Conservation (phyloP, 2,329 filamentous ascomycete species). For the Alternaria longipes region DNA sequence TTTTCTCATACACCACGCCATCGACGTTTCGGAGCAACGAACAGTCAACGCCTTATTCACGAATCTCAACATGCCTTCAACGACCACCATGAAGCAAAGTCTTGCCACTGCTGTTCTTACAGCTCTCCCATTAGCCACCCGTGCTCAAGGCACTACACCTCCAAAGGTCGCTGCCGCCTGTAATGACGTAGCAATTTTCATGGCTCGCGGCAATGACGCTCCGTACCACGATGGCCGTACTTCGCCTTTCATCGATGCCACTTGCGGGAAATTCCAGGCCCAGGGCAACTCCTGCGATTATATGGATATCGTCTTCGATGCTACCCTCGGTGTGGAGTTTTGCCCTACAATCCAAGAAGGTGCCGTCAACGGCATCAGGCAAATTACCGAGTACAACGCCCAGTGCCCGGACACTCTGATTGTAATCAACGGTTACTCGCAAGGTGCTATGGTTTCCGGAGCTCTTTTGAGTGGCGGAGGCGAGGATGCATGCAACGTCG, state of each 20-base stretch:
- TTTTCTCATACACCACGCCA: neutral
- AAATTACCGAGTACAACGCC: conserved; percentile 18
- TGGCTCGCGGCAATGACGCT: conserved; percentile 18
- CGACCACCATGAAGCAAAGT: conserved; percentile 10
- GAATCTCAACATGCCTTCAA: conserved; percentile 4
- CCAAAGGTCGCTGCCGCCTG: conserved; percentile 12
- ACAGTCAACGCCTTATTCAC: conserved; percentile 1
- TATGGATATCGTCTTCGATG: conserved; percentile 16
- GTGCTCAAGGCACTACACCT: conserved; percentile 10
- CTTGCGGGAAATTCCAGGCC: conserved; percentile 11
- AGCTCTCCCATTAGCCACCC: conserved; percentile 9
- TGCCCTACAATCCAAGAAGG: conserved; percentile 16
- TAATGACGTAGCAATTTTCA: conserved; percentile 16
- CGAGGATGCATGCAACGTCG: conserved; percentile 12
- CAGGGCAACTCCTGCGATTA: conserved; percentile 15
- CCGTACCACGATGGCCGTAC: conserved; percentile 16
- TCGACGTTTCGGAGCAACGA: neutral
- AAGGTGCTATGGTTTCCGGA: conserved; percentile 14
- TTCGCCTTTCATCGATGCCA: conserved; percentile 10
- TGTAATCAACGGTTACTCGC: conserved; percentile 15
- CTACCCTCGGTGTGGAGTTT: conserved; percentile 6
- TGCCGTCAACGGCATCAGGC: conserved; percentile 12
- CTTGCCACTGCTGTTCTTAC: conserved; percentile 17
- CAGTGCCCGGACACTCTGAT: conserved; percentile 12
- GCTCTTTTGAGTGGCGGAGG: conserved; percentile 14